Evolutionary conservation across 768 basidiomycete genomes (phyloP).

Genomic region (Rhodotorula diobovata): DNA sequence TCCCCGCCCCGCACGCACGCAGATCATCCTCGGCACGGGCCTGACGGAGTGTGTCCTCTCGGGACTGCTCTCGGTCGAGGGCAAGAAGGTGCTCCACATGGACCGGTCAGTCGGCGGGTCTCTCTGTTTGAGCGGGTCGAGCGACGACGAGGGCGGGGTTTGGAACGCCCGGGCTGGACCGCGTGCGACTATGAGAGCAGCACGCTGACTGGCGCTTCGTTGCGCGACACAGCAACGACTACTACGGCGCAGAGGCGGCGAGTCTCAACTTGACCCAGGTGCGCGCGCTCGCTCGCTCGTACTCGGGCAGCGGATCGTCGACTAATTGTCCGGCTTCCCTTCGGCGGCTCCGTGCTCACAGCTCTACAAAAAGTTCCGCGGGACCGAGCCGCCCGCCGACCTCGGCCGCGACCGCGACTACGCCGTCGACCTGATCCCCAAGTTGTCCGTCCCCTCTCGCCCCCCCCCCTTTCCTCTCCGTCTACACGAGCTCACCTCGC

Average conservation of each 20-base stretch:
- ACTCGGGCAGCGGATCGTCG: no score
- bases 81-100: slow-evolving; percentile 99
- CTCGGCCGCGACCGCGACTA: slow-evolving; percentile 97
- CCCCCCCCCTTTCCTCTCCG: neutral
- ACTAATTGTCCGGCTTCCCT: no score
- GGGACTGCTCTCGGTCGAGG: slow-evolving; percentile 95
- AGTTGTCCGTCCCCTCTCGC: slow-evolving; percentile 55
- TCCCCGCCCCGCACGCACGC: neutral
- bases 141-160: no score
- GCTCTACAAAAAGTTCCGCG: slow-evolving; percentile 94
- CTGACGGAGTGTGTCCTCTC: slow-evolving; percentile 98
- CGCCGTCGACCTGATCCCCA: slow-evolving; percentile 94
- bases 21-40: slow-evolving; percentile 87
- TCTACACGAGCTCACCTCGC: neutral
- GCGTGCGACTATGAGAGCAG: no score
- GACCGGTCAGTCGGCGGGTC: slow-evolving; percentile 54
- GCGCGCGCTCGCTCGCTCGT: neutral
- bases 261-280: slow-evolving; percentile 97
- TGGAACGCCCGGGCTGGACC: no score
- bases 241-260: slow-evolving; percentile 96
- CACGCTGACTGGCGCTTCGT: neutral
- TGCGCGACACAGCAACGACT: slow-evolving; percentile 64
- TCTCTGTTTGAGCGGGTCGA: no score
- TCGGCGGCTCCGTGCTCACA: slow-evolving; percentile 46
- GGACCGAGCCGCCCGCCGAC: slow-evolving; percentile 68